Evolutionary conservation across 371 early-diverging fungal genomes (phyloP), one percentile per base, ranked within the genome.

Genomic region (Lichtheimia hyalospora): DNA sequence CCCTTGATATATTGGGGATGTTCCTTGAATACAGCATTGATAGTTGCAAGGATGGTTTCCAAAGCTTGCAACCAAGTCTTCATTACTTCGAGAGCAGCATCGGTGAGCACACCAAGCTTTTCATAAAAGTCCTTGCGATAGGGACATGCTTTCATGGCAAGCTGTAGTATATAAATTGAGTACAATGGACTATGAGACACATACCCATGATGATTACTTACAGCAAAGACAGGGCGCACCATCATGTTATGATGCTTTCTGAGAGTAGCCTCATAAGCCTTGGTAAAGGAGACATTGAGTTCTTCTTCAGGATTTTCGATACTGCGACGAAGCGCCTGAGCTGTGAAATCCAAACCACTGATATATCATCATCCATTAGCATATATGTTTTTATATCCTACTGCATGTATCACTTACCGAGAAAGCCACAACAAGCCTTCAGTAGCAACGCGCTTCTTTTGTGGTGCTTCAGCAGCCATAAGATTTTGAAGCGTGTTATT

Each of bases 121-220:
- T 73, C 75, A 69, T 95, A 97, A 72, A 97, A 96, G 64, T 90
- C 91, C 52, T 79, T 82, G 64, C 96, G 89, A 70, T 86, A 86
- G 41, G 98, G 97, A 73, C 95, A 94, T 4, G 95, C 93, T 66
- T 87, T 89, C 96, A 97, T 96, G 3, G 97, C 97, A 59, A 94
- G 66, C 91, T 90, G 69, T n/a, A n/a, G n/a, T n/a, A n/a, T n/a
- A n/a, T n/a, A n/a, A n/a, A n/a, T n/a, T n/a, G n/a, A n/a, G n/a
- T n/a, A 25, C 25, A 25, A 5, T 5, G 3, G 0, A 27, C 27
- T 4, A 27, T 3, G 7, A 27, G 4, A 7, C 27, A 27, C 7
- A 28, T 28, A 7, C 28, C 7, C 28, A 7, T 34, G 25, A 3
- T 34, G 6, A 34, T 10, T 23, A 77, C 83, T 76, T 83, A 90